Conservation (phyloP, 1,284 basidiomycete genomes). For the Ganoderma multipileum region DNA sequence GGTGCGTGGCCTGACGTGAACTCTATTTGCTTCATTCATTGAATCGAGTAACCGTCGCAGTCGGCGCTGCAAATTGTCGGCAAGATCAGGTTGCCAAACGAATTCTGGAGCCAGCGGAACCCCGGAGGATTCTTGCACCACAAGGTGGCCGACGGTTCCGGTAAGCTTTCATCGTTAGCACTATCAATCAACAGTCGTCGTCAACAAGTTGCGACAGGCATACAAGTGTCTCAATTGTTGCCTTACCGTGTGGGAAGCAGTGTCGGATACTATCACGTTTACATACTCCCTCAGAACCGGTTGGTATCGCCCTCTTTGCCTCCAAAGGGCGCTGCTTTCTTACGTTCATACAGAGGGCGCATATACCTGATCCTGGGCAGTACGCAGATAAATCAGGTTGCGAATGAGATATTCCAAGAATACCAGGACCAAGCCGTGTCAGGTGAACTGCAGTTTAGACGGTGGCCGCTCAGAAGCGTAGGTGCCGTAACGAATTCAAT, state of each 20-base stretch:
- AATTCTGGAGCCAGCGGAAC: conserved; percentile 47
- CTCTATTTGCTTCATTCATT: neutral
- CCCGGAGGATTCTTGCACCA: conserved; percentile 28
- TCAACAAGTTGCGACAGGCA: conserved; percentile 18
- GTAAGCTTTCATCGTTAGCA: conserved; percentile 22
- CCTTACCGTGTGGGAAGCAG: conserved; percentile 1
- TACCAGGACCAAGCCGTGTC: conserved; percentile 69
- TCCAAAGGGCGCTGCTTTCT: neutral
- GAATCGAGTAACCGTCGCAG: conserved; percentile 22
- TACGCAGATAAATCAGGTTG: conserved; percentile 48
- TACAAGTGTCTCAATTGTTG: conserved; percentile 12
- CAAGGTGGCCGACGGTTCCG: conserved; percentile 31
- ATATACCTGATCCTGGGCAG: conserved; percentile 66
- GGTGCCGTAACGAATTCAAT: conserved; percentile 34
- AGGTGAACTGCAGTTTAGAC: conserved; percentile 63
- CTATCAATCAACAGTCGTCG: neutral
- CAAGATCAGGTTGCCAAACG: conserved; percentile 44
- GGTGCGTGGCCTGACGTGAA: conserved; percentile 41
- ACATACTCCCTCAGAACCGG: conserved; percentile 56
- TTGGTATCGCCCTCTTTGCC: conserved; percentile 33
- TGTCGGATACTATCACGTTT: conserved; percentile 30
- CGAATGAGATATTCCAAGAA: conserved; percentile 60
- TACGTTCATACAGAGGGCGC: conserved; percentile 52
- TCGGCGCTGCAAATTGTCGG: conserved; percentile 36
- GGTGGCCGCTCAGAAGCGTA: conserved; percentile 73